Evolutionary conservation across 2,329 filamentous ascomycete species (phyloP), one percentile per base, ranked within the genome.

Genomic region (Diatrype stigma): DNA sequence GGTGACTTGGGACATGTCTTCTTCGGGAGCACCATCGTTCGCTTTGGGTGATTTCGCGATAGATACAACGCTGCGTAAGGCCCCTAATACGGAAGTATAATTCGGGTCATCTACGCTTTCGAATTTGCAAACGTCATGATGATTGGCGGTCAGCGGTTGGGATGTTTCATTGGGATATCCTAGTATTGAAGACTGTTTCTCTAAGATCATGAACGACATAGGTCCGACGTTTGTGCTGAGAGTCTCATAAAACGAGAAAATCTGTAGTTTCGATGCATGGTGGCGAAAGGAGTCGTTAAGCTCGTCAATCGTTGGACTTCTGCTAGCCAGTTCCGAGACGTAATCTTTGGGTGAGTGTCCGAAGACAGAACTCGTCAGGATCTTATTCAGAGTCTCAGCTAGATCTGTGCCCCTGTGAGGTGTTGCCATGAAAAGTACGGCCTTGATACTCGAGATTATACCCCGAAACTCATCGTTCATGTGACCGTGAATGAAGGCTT

Each of bases 191-290:
- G 61, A 60, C n/a, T 59, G 51, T 45, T 57, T 60, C 2, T 60
- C 58, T 3, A 59, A 21, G 8, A 67, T 49, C 38, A 56, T 49
- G 2, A 53, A 23, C 3, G 48, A 51, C 3, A 52, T 22, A 2
- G 52, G 56, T 0, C 57, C 57, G 7, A 59, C 42, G 5, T 44
- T 58, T 2, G 56, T 66, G 1, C 52, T 48, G 3, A 59, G 40
- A 1, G 64, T 68, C 49, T 69, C 67, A 38, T 66, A 69, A 47
- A 69, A 69, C 1, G 67, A 70, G 37, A 58, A 61, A 1, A 71
- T 59, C 1, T 65, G 45, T 0, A 71, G 45, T 28, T 64, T 59
- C 3, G 52, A 30, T 1, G 50, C 50, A 48, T 57, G 56, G 45
- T 65, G 56, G 2, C 59, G 63, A 56, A 70, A 70, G 3, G 60